phyloP scores from a whole-genome alignment of 345 rosid genomes.

The Eucalyptus dawsonii region DNA sequence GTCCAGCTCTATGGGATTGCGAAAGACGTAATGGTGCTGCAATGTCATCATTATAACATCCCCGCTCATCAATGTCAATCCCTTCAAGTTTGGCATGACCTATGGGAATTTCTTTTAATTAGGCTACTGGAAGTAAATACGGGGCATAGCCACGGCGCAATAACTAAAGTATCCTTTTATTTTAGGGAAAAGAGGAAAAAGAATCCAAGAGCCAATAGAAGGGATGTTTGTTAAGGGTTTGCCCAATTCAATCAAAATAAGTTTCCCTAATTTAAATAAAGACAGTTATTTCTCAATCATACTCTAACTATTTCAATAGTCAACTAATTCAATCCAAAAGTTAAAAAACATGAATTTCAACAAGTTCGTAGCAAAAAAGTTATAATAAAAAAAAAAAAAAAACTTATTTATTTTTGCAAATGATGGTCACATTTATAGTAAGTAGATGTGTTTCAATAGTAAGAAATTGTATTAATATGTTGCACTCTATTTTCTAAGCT shows the following conservation, averaged over 20 bases:
- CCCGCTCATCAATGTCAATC: background rate
- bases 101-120: background rate
- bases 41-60: background rate
- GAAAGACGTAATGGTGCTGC: background rate
- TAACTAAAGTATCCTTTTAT: background rate
- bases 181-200: background rate
- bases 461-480: too few species aligned
- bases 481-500: background rate
- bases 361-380: too few species aligned
- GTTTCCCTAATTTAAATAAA: too few species aligned
- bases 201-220: background rate
- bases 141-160: background rate
- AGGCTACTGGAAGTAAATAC: background rate
- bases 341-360: too few species aligned
- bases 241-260: background rate
- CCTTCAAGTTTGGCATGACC: background rate
- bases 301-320: too few species aligned
- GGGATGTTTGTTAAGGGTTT: too few species aligned
- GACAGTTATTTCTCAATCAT: too few species aligned
- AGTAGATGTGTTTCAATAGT: background rate
- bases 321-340: too few species aligned
- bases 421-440: background rate
- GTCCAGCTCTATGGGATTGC: accelerated
- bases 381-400: too few species aligned
- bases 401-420: too few species aligned